Evolutionary conservation across 371 early-diverging fungal genomes (phyloP).

Genomic region (Mortierella sp.): DNA sequence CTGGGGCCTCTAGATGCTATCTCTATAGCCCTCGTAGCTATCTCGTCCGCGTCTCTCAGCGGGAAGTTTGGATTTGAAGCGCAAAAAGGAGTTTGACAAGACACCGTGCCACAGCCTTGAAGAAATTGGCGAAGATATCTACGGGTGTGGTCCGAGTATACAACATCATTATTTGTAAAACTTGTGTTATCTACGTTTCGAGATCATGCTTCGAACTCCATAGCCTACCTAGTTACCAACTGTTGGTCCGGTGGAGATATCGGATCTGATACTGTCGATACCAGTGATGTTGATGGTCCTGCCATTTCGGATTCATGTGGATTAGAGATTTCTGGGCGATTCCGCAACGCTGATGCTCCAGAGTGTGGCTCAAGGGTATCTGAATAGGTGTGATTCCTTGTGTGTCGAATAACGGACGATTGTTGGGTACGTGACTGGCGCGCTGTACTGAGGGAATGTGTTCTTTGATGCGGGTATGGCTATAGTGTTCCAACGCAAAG

Average conservation of each 20-base stretch:
- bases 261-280: background rate
- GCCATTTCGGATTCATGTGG: conserved; percentile 5
- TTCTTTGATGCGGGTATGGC: conserved; percentile 49
- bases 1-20: conserved; percentile 22
- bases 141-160: background rate
- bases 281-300: background rate
- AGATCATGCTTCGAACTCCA: background rate
- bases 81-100: conserved; percentile 38
- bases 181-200: background rate
- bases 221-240: conserved; percentile 26
- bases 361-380: conserved; percentile 11
- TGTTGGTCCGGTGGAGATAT: conserved; percentile 22
- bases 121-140: conserved; percentile 52
- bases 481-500: background rate
- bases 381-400: conserved; percentile 36
- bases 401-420: conserved; percentile 45
- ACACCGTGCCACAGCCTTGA: conserved; percentile 31
- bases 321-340: conserved; percentile 7
- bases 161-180: background rate
- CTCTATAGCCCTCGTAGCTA: conserved; percentile 38
- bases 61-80: conserved; percentile 43
- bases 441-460: conserved; percentile 30
- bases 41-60: conserved; percentile 41
- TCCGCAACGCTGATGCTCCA: background rate
- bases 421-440: conserved; percentile 32